phyloP scores from a whole-genome alignment of 2,329 filamentous ascomycete species.

The Aspergillus spinulosporus region DNA sequence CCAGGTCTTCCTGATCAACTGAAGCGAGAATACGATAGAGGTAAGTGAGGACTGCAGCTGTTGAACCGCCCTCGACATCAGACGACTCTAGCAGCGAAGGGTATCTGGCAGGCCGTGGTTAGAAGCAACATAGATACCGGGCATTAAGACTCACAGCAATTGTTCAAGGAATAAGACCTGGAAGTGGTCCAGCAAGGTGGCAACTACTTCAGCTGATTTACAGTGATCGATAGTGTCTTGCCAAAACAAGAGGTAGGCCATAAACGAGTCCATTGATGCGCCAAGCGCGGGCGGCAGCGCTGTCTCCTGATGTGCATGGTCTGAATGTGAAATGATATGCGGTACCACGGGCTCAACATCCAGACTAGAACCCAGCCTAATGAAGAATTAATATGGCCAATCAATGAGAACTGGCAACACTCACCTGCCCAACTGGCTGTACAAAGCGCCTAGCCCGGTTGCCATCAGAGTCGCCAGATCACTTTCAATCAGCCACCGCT shows the following conservation, averaged over 20 bases:
- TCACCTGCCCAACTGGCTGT: conserved; percentile 66
- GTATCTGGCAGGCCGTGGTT: conserved; percentile 60
- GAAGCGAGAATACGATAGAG: conserved; percentile 86
- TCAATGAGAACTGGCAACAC: conserved; percentile 15
- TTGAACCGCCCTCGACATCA: conserved; percentile 93
- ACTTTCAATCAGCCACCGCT: conserved; percentile 96
- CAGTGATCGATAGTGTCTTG: conserved; percentile 97
- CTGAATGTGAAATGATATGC: conserved; percentile 82
- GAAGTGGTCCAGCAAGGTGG: conserved; percentile 92
- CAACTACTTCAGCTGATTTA: conserved; percentile 85
- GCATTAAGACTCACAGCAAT: conserved; percentile 64
- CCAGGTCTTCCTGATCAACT: conserved; percentile 88
- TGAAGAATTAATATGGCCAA: background rate
- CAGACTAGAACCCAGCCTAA: conserved; percentile 75
- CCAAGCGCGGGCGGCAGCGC: conserved; percentile 79
- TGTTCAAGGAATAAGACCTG: conserved; percentile 96
- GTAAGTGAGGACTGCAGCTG: conserved; percentile 92
- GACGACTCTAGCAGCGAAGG: conserved; percentile 95
- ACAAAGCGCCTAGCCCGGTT: conserved; percentile 82
- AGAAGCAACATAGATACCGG: background rate
- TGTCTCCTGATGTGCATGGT: conserved; percentile 74
- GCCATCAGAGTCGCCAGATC: conserved; percentile 97
- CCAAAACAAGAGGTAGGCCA: conserved; percentile 96
- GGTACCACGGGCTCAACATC: conserved; percentile 66
- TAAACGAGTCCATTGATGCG: conserved; percentile 85